These are phyloP conservation scores for Metarhizium guizhouense DNA, from an alignment of 2,329 filamentous ascomycete genomes.

Conservation along the genomic window DNA sequence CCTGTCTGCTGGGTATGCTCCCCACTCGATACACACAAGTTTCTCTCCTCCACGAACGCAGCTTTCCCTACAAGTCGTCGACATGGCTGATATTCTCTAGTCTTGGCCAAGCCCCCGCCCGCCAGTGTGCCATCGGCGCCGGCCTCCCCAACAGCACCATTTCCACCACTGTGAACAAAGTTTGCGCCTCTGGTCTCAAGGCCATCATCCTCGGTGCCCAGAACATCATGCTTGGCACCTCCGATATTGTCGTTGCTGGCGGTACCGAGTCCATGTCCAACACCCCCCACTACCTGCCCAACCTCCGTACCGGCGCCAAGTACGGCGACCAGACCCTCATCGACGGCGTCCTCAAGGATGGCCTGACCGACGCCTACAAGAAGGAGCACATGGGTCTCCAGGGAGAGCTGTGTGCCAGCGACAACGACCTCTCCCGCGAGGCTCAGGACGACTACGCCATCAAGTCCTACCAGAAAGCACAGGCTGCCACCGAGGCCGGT, in stretches of 20 bases:
- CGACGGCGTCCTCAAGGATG: slow-evolving; percentile 90
- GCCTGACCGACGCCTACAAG: slow-evolving; percentile 88
- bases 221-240: slow-evolving; percentile 95
- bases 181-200: slow-evolving; percentile 93
- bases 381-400: slow-evolving; percentile 95
- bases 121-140: slow-evolving; percentile 85
- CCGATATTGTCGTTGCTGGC: slow-evolving; percentile 85
- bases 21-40: not conserved
- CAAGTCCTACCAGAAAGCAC: slow-evolving; percentile 86
- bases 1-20: slow-evolving; percentile 77
- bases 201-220: slow-evolving; percentile 90
- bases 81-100: slow-evolving; percentile 33
- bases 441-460: slow-evolving; percentile 95
- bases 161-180: slow-evolving; percentile 96
- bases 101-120: slow-evolving; percentile 90
- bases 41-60: not conserved
- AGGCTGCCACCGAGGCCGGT: slow-evolving; percentile 73
- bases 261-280: slow-evolving; percentile 99
- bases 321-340: slow-evolving; percentile 86
- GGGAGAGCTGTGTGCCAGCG: slow-evolving; percentile 82
- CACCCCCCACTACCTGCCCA: slow-evolving; percentile 88
- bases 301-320: slow-evolving; percentile 78
- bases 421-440: slow-evolving; percentile 74
- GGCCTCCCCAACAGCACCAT: slow-evolving; percentile 73
- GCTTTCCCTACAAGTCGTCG: not conserved